Evolutionary conservation across 768 basidiomycete genomes (phyloP).

Genomic region (Hericium coralloides): DNA sequence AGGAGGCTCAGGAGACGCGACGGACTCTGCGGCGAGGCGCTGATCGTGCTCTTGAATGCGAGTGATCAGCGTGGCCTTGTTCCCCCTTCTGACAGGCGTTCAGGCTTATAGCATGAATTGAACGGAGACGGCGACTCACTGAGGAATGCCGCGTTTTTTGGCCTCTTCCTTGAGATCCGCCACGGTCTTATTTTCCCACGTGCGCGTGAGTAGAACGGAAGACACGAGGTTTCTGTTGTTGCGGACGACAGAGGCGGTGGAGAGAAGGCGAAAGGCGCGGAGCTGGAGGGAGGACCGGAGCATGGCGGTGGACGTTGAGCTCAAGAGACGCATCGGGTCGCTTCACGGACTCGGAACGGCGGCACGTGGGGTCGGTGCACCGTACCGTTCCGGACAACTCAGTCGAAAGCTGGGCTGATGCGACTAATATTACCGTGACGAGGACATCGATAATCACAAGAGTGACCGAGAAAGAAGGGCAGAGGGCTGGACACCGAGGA

Average conservation of each 20-base stretch:
- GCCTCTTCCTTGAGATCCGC: slow-evolving; percentile 44
- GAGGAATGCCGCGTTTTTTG: slow-evolving; percentile 44
- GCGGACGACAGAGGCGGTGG: neutral
- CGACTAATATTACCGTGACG: no score
- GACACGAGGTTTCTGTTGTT: slow-evolving; percentile 34
- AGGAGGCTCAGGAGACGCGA: slow-evolving; percentile 2
- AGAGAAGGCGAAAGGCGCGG: slow-evolving; percentile 15
- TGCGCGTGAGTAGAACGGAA: slow-evolving; percentile 45
- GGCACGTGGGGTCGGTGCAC: no score
- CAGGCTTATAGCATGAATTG: slow-evolving; percentile 7
- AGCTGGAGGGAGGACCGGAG: slow-evolving; percentile 17
- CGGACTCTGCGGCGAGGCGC: slow-evolving; percentile 11
- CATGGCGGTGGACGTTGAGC: slow-evolving; percentile 15
- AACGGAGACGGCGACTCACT: slow-evolving; percentile 27
- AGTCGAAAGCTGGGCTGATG: no score
- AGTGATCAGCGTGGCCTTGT: slow-evolving; percentile 45
- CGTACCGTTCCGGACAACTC: no score
- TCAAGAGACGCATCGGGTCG: neutral
- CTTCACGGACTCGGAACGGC: neutral
- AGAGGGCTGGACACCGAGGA: slow-evolving; percentile 1
- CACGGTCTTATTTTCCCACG: slow-evolving; percentile 46
- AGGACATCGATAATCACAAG: no score
- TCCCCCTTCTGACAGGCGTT: slow-evolving; percentile 33
- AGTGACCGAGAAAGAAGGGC: neutral
- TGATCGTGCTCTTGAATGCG: slow-evolving; percentile 42